Base-by-base conservation (phyloP, 441 rosid genomes). In the Populus hybrid region DNA sequence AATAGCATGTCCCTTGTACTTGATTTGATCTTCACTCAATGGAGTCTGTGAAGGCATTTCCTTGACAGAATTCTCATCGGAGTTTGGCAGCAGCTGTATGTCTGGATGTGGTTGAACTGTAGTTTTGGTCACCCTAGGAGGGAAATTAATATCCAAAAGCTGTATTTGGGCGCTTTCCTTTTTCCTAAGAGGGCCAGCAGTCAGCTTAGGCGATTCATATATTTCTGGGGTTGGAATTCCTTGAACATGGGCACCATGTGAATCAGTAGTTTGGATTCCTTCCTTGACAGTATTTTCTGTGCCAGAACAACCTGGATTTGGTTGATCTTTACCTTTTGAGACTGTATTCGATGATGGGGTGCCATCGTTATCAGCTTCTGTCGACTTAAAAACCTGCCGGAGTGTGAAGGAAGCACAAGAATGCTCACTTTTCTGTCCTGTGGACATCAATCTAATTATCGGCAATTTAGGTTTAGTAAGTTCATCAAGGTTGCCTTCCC, bases 401-500 rank as follows among this genome's bases (percentile, higher is more conserved):
- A 87, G 87, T 42, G 97, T 86, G 87, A 95, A 93, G 24, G 98
- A 95, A 64, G 95, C 85, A 78, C 92, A 93, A 75, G 95, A 94
- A 81, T 91, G 90, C 70, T 95, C 99, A 42, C 94, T 91, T 84
- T 87, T 95, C 85, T 89, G 97, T 81, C 98, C 95, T 0, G 98
- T 70, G 77, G 98, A 91, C 97, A 93, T 93, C 84, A 93, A 83
- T 75, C 97, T 87, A 77, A 93, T 90, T 77, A 93, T 84, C 45
- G 99, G 98, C 72, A 92, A 81, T 84, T 90, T 95, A 2, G 98
- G 97, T 77, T 93, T 95, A 3, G 88, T 81, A 72, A 87, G 90
- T 82, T 93, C 98, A 70, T 95, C 99, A 0, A 95, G 91, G 83
- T 87, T 90, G 73, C 98, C 99, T 87, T 95, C 99, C 98, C 98